Percentiles rank a stretch among this genome's conserved stretches.
phyloP scores from a whole-genome alignment of 148 eudicot genomes.

The Dianthus caryophyllus region DNA sequence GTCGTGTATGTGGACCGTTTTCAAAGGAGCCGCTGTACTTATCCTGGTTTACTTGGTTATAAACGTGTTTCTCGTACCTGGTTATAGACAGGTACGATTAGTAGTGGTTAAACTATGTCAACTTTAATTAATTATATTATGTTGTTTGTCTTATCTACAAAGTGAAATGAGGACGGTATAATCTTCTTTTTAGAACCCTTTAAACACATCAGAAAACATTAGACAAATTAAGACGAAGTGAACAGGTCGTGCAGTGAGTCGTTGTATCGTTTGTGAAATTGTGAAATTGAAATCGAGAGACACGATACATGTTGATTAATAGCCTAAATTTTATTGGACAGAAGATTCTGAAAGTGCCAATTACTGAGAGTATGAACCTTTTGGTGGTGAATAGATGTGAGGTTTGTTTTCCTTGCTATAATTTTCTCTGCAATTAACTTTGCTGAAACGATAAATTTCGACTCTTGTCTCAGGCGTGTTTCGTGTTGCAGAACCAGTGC shows the following conservation, averaged over 20 bases:
- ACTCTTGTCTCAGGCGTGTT: slow-evolving; percentile 18
- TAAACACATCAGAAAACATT: no score
- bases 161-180: not conserved
- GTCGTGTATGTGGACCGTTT: slow-evolving; percentile 34
- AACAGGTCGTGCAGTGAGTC: no score
- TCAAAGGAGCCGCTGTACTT: slow-evolving; percentile 39
- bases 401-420: slow-evolving; percentile 29
- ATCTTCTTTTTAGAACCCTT: not conserved
- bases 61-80: slow-evolving; percentile 29
- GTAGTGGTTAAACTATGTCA: not conserved
- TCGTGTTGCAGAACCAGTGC: slow-evolving; percentile 49
- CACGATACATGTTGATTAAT: not conserved
- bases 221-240: no score
- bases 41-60: slow-evolving; percentile 32
- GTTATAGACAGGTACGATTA: slow-evolving; percentile 36
- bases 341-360: slow-evolving; percentile 31
- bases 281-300: not conserved
- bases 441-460: not conserved
- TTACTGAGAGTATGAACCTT: slow-evolving; percentile 17
- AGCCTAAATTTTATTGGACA: slow-evolving; percentile 28
- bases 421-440: slow-evolving; percentile 11
- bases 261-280: not conserved
- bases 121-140: no score
- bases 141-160: no score
- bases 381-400: slow-evolving; percentile 21